Conservation (phyloP, 75 land plant species). For the Pinus albicaulis region DNA sequence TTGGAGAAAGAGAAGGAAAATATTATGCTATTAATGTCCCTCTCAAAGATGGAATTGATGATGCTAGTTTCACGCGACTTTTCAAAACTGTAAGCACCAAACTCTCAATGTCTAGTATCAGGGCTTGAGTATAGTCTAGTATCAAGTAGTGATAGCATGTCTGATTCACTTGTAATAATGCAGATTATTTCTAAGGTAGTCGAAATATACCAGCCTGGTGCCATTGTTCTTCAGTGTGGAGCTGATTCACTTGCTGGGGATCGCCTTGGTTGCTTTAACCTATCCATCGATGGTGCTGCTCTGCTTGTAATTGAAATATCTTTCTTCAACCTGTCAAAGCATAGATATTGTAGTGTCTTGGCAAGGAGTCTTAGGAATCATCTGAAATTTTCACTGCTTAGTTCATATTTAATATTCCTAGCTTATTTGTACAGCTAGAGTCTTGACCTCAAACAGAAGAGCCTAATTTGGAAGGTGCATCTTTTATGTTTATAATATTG, state of each 20-base stretch:
- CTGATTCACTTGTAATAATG: constrained; percentile 1
- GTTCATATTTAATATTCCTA: background rate
- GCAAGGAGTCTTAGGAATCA: background rate
- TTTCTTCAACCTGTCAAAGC: constrained; percentile 1
- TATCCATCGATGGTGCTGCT: constrained; percentile 91
- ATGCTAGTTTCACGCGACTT: constrained; percentile 77
- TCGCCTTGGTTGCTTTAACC: constrained; percentile 98
- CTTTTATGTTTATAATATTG: constrained; percentile 2
- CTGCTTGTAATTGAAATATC: constrained; percentile 24
- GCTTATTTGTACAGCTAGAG: background rate
- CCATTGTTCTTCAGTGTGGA: constrained; percentile 97
- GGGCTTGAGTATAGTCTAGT: background rate
- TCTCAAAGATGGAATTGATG: constrained; percentile 97
- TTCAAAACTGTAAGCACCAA: constrained; percentile 73
- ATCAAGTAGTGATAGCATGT: background rate
- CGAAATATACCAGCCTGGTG: constrained; percentile 89
- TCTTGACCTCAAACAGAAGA: background rate
- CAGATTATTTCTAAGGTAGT: constrained; percentile 93
- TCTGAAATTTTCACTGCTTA: background rate
- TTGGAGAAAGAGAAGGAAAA: constrained; percentile 97
- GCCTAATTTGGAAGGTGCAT: background rate
- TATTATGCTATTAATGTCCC: constrained; percentile 98
- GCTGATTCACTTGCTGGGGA: constrained; percentile 99
- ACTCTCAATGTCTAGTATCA: background rate
- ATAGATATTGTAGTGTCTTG: background rate